Base-by-base conservation (phyloP, 768 basidiomycete genomes). In the Tulasnella sp. region DNA sequence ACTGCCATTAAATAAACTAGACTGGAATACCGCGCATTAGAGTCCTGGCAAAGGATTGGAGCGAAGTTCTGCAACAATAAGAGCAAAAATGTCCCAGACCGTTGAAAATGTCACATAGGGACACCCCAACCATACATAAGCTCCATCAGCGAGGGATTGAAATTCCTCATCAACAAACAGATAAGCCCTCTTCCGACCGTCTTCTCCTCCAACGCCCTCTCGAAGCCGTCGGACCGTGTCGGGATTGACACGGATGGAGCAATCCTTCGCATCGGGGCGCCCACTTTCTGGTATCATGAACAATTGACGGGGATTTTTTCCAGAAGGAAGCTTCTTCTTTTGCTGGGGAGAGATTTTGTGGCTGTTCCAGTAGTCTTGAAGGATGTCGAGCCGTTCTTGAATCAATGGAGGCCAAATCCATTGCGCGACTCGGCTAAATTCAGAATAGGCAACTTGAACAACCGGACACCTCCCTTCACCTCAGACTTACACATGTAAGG, bases 281-380 rank as follows among this genome's bases (percentile, higher is more conserved):
- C 51, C 51, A 26, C 51, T 55, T 9, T 18, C n/a, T 23, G 51
- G 51, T 18, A 55, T 26, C n/a, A 55, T 55, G 51, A 55, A 26
- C 51, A 55, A 26, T 55, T 55, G 51, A 9, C 51, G 51, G n/a
- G 51, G 51, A 26, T 26, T 55, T 23, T 55, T 55, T 18, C 51
- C 51, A 55, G 51, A 55, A 55, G 51, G 51, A 55, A 55, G 51
- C n/a, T 55, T 55, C 51, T 55, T 55, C 51, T 55, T 55, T 55
- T 18, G 10, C n/a, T 55, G 51, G 20, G 51, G 51, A 55, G 51
- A 55, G 16, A 55, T 55, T 55, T 26, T 55, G 51, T 55, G 51
- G 51, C 20, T 55, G n/a, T 55, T 55, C 51, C 51, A 55, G n/a
- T 55, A 55, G 18, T 55, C 51, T 26, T 55, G 51, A 16, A 55